Evolutionary conservation across 768 basidiomycete genomes (phyloP).

Genomic region (Boletus vermiculosoides): DNA sequence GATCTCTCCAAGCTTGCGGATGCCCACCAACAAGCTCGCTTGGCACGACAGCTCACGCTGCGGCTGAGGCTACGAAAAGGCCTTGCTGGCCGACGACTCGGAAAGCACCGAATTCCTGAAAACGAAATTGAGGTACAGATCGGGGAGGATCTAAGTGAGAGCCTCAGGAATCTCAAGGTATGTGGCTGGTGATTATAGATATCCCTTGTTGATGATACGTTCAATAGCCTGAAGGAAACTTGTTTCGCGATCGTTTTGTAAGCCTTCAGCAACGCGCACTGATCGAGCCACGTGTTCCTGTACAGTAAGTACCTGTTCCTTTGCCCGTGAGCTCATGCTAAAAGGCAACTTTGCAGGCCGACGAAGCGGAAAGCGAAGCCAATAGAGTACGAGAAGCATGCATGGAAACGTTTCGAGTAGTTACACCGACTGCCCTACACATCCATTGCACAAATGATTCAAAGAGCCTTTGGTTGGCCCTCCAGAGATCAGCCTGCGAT

Average conservation of each 20-base stretch:
- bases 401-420: conserved; percentile 71
- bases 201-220: neutral
- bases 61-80: conserved; percentile 59
- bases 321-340: neutral
- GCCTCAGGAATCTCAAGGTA: conserved; percentile 79
- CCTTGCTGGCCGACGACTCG: conserved; percentile 70
- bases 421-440: neutral
- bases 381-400: conserved; percentile 75
- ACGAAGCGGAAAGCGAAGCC: conserved; percentile 41
- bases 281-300: conserved; percentile 80
- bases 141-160: conserved; percentile 87
- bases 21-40: conserved; percentile 37
- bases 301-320: conserved; percentile 52
- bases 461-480: neutral
- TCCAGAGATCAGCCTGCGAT: neutral
- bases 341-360: conserved; percentile 16
- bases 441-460: neutral
- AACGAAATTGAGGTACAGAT: conserved; percentile 79
- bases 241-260: conserved; percentile 85
- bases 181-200: conserved; percentile 16
- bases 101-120: conserved; percentile 74
- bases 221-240: conserved; percentile 83
- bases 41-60: conserved; percentile 41
- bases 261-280: conserved; percentile 87
- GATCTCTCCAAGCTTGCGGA: conserved; percentile 36